These are phyloP conservation scores for Thelonectria discophora DNA, from an alignment of 2,329 filamentous ascomycete genomes.

Conservation along the genomic window DNA sequence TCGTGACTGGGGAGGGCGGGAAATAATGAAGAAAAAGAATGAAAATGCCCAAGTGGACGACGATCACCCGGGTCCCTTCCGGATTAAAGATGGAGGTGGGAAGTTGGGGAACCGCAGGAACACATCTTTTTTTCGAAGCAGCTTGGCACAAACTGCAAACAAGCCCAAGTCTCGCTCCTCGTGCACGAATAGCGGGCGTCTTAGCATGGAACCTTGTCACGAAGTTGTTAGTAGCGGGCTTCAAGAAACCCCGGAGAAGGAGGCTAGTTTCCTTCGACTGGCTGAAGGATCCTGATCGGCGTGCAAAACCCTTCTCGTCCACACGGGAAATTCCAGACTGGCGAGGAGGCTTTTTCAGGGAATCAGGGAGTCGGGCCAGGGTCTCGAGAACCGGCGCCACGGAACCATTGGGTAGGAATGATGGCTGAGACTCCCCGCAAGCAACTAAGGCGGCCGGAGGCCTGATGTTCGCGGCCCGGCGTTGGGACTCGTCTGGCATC, in stretches of 20 bases:
- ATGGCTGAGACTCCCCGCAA: background rate
- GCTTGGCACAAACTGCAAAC: background rate
- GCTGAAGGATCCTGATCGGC: too few relatives aligned
- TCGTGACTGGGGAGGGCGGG: background rate
- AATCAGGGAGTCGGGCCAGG: too few relatives aligned
- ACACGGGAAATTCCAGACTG: too few relatives aligned
- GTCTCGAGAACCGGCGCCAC: background rate
- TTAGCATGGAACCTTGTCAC: background rate
- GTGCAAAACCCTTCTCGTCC: too few relatives aligned
- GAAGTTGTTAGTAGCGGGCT: background rate
- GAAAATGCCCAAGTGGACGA: background rate
- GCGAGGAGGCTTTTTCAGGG: too few relatives aligned
- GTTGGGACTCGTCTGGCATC: background rate
- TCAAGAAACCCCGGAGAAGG: background rate
- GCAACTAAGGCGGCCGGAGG: background rate
- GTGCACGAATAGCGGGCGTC: background rate
- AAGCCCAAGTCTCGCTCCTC: background rate
- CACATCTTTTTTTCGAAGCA: too few relatives aligned
- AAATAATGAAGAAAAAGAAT: background rate
- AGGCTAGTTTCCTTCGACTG: too few relatives aligned
- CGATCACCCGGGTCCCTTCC: background rate
- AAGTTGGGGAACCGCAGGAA: background rate
- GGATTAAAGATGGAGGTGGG: background rate
- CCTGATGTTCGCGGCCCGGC: background rate
- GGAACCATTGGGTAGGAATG: background rate